Evolutionary conservation across 371 early-diverging fungal genomes (phyloP).

Genomic region (Lichtheimia ramosa): DNA sequence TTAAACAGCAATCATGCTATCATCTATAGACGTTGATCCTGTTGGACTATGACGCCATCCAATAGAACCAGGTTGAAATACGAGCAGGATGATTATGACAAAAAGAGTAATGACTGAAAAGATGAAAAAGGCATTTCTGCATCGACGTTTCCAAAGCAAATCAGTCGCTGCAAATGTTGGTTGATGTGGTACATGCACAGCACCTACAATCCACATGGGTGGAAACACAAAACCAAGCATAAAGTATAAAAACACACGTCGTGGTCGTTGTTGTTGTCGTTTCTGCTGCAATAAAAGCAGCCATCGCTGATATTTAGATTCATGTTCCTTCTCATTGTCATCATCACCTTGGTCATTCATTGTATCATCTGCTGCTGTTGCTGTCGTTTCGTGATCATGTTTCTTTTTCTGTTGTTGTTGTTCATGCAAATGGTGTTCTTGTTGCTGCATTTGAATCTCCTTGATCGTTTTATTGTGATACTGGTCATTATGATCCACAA

Average conservation of each 20-base stretch:
- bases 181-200: conserved; percentile 16
- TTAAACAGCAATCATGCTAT: too few relatives aligned
- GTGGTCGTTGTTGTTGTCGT: not conserved
- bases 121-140: conserved; percentile 17
- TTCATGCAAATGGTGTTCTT: too few relatives aligned
- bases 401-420: too few relatives aligned
- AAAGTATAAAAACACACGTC: conserved; percentile 29
- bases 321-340: not conserved
- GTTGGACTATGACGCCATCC: conserved; percentile 12
- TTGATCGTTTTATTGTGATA: not conserved
- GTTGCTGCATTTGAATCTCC: too few relatives aligned
- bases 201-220: conserved; percentile 36
- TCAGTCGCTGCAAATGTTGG: conserved; percentile 11
- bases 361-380: too few relatives aligned
- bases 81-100: conserved; percentile 13
- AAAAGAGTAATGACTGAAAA: conserved; percentile 8
- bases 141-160: conserved; percentile 20
- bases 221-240: conserved; percentile 36
- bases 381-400: too few relatives aligned
- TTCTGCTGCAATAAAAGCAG: not conserved
- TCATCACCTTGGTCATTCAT: not conserved
- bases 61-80: conserved; percentile 18
- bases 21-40: too few relatives aligned
- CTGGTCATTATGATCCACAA: not conserved
- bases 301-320: too few relatives aligned